phyloP scores from a whole-genome alignment of 352 stramenopile species.

The Elongisporangium undulatum region DNA sequence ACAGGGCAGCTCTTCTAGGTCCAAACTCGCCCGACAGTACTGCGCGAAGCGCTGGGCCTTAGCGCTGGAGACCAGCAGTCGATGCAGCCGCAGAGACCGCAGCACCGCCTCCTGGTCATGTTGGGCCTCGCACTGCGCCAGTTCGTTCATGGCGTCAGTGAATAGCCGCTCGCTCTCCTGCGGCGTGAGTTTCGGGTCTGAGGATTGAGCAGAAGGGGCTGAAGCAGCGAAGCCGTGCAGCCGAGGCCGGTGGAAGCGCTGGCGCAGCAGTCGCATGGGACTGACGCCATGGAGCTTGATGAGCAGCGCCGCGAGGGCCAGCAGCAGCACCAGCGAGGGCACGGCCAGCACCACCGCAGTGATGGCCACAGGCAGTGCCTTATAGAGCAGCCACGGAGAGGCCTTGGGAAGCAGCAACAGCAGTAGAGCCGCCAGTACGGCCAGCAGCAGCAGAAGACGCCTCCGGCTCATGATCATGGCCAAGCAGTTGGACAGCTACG shows the following conservation, averaged over 20 bases:
- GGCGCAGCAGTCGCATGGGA: conserved; percentile 55
- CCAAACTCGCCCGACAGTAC: conserved; percentile 34
- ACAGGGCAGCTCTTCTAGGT: conserved; percentile 31
- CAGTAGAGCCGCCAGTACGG: not conserved
- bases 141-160: conserved; percentile 51
- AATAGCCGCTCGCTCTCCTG: conserved; percentile 58
- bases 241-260: conserved; percentile 49
- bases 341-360: conserved; percentile 16
- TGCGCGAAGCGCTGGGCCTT: conserved; percentile 75
- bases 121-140: conserved; percentile 27
- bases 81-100: conserved; percentile 43
- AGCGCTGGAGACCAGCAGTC: conserved; percentile 59
- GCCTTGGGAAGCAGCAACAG: not conserved
- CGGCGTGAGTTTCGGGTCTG: not conserved
- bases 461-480: not conserved
- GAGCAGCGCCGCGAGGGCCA: conserved; percentile 37
- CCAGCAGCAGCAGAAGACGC: not conserved
- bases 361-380: not conserved
- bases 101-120: conserved; percentile 61
- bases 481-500: not conserved
- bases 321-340: conserved; percentile 22
- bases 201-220: not conserved
- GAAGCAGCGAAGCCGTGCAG: conserved; percentile 15
- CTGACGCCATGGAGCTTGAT: conserved; percentile 48
- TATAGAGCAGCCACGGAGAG: not conserved